Conservation (phyloP, 441 rosid species). For the Pelargonium myrrhifolium region DNA sequence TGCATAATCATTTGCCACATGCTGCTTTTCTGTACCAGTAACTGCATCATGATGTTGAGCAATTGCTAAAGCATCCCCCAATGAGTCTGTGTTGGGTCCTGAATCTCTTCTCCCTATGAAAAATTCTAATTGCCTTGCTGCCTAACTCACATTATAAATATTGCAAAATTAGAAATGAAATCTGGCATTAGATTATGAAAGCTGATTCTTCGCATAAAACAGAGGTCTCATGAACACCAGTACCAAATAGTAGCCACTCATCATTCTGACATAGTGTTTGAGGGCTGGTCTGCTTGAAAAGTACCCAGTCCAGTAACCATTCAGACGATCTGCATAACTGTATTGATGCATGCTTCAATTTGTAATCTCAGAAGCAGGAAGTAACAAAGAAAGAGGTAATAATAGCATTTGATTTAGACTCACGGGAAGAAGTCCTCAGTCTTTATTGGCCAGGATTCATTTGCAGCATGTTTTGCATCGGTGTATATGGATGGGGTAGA, state of each 20-base stretch:
- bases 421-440: constrained; percentile 93
- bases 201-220: constrained; percentile 12
- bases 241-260: constrained; percentile 98
- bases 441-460: constrained; percentile 79
- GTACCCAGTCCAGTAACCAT: constrained; percentile 98
- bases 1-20: constrained; percentile 93
- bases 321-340: constrained; percentile 94
- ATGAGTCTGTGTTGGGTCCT: constrained; percentile 71
- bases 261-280: constrained; percentile 80
- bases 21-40: constrained; percentile 88
- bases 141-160: constrained; percentile 37
- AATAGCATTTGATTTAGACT: constrained; percentile 27
- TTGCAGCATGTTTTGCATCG: constrained; percentile 82
- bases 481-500: constrained; percentile 97
- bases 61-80: constrained; percentile 91
- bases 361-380: constrained; percentile 16
- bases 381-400: neutral
- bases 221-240: constrained; percentile 7
- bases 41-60: constrained; percentile 99
- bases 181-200: neutral
- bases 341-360: constrained; percentile 21
- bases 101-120: constrained; percentile 60
- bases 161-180: constrained; percentile 15
- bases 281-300: constrained; percentile 89
- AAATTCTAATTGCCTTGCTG: constrained; percentile 91